Conservation (phyloP, 1,284 basidiomycete genomes). For the Wallemia mellicola region DNA sequence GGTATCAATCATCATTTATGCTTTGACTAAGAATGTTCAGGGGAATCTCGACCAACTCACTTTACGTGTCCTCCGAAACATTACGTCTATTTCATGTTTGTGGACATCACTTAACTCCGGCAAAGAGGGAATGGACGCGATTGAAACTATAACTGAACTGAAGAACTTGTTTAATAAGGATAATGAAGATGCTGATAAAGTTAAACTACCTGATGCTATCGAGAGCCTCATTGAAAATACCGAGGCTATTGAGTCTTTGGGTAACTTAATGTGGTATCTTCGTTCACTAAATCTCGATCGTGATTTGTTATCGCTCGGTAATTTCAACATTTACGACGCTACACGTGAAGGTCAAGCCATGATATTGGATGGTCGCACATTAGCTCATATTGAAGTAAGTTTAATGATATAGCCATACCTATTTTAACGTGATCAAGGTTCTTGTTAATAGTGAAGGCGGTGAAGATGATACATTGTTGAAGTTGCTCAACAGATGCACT, state of each 20-base stretch:
- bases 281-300: constrained; percentile 76
- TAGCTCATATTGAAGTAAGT: constrained; percentile 82
- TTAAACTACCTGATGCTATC: constrained; percentile 37
- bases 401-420: too few species aligned
- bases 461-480: constrained; percentile 56
- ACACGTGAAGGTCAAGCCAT: constrained; percentile 57
- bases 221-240: constrained; percentile 40
- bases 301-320: constrained; percentile 68
- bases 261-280: constrained; percentile 72
- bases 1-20: too few species aligned
- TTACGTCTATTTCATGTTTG: constrained; percentile 26
- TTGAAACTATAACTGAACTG: constrained; percentile 39
- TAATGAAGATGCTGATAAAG: constrained; percentile 17
- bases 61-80: constrained; percentile 2
- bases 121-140: constrained; percentile 46
- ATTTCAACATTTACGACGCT: constrained; percentile 87
- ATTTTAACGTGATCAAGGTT: too few species aligned
- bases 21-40: too few species aligned
- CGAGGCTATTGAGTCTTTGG: constrained; percentile 58
- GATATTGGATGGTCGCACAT: constrained; percentile 65
- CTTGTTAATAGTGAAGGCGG: constrained; percentile 71
- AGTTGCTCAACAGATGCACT: constrained; percentile 49
- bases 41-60: constrained; percentile 34
- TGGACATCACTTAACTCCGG: constrained; percentile 55
- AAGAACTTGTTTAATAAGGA: constrained; percentile 29